These are phyloP conservation scores for Biancaea sappan DNA, from an alignment of 306 rosid species.

Conservation along the genomic window DNA sequence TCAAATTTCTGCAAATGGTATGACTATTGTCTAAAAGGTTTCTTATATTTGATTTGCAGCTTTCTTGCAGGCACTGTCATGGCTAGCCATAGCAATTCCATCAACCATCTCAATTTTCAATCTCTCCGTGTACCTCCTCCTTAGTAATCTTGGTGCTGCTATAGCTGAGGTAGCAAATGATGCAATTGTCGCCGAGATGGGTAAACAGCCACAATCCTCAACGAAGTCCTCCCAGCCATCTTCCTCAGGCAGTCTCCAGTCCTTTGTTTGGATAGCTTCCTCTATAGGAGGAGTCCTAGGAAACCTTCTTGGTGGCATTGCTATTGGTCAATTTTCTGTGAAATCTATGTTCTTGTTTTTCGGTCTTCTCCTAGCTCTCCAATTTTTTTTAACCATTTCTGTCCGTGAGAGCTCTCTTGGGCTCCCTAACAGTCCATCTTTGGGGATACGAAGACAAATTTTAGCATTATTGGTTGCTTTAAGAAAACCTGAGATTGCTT, in stretches of 20 bases:
- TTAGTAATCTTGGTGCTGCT: constrained; percentile 89
- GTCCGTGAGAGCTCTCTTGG: constrained; percentile 66
- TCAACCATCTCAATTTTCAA: constrained; percentile 61
- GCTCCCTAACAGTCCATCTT: constrained; percentile 56
- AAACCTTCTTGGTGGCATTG: constrained; percentile 73
- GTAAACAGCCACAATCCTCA: constrained; percentile 56
- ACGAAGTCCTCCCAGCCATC: constrained; percentile 46
- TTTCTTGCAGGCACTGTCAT: constrained; percentile 83
- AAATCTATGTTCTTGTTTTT: constrained; percentile 65
- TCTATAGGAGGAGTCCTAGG: constrained; percentile 89
- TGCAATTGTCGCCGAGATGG: constrained; percentile 88
- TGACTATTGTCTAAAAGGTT: constrained; percentile 18
- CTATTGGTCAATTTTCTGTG: constrained; percentile 55
- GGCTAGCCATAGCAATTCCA: constrained; percentile 76
- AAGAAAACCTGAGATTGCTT: constrained; percentile 65
- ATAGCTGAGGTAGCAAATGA: constrained; percentile 95
- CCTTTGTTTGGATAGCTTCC: constrained; percentile 90
- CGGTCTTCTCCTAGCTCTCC: constrained; percentile 67
- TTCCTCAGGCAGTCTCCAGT: constrained; percentile 77
- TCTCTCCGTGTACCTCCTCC: constrained; percentile 69
- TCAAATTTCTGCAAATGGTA: constrained; percentile 1
- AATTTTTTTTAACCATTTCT: constrained; percentile 59
- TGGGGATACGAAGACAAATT: constrained; percentile 68
- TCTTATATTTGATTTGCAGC: constrained; percentile 59
- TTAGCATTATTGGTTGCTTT: constrained; percentile 60